Base-by-base conservation (phyloP, 345 rosid genomes). In the Syzygium oleosum region DNA sequence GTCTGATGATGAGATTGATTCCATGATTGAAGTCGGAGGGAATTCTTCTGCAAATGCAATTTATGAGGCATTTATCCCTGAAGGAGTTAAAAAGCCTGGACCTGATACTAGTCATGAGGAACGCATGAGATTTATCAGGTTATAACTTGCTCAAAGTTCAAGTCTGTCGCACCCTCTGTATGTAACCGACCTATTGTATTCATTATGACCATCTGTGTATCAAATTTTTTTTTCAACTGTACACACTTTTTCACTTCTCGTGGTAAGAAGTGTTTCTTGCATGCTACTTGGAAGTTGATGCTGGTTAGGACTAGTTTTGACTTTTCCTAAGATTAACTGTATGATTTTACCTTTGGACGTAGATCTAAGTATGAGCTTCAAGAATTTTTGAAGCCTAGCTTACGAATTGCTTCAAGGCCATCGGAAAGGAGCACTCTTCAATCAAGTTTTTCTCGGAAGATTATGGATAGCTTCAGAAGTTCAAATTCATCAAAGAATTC, bases 281-380 rank as follows among this genome's bases (percentile, higher is more conserved):
- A 16, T 17, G 79, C 23, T 34, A 16, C 79, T 68, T 68, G 79
- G 49, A 73, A 61, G 89, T 6, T 78, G 85, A 46, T 41, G 54
- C 59, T 87, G 85, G 34, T 86, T 88, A 23, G 80, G 80, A 73
- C 49, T 73, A 38, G 25, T 73, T 87, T 54, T 52, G 84, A 52
- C 34, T 88, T 86, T 65, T 65, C 41, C 78, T 65, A 17, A 65
- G 78, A 65, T 65, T 65, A 31, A 43, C 31, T 65, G 78, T 65
- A 65, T 65, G 23, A 19, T 31, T 65, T 86, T 91, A 87, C 85
- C 56, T 79, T 52, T 90, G 87, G 73, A 63, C 86, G 87, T 87
- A 98, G 99, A 93, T 96, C 99, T 31, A 98, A 98, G 91, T 98
- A 98, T 90, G 98, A 97, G 95, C 93, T 88, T 84, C 99, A 98